Evolutionary conservation across 2,329 filamentous ascomycete species (phyloP).

Genomic region (Cladorrhinum sp.): DNA sequence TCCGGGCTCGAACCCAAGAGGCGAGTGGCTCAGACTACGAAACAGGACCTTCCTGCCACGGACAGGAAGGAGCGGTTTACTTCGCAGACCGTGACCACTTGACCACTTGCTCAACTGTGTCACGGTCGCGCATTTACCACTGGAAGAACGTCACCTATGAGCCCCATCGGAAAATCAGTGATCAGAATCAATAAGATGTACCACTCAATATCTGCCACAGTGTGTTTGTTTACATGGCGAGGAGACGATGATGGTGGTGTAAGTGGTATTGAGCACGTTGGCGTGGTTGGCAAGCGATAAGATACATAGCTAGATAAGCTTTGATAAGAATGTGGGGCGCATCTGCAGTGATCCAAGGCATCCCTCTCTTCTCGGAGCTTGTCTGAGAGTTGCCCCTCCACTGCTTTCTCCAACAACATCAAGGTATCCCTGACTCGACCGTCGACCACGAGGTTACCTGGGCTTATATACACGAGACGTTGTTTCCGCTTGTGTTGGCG

Average conservation of each 20-base stretch:
- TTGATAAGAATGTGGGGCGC: not conserved
- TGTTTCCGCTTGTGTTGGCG: not conserved
- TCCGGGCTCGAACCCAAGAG: no score
- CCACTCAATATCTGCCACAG: no score
- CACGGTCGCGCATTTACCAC: no score
- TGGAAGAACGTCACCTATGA: no score
- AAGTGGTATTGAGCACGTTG: not conserved
- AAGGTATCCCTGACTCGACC: not conserved
- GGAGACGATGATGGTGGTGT: not conserved
- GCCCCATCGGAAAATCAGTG: no score
- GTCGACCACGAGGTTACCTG: not conserved
- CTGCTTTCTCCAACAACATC: not conserved
- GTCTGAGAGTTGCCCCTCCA: constrained; percentile 12
- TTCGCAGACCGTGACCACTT: no score
- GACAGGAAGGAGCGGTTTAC: no score
- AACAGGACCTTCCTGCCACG: no score
- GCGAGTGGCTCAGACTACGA: no score
- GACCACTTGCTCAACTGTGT: no score
- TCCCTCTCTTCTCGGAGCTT: not conserved
- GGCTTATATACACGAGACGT: not conserved
- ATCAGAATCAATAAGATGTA: no score
- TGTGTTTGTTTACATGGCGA: not conserved
- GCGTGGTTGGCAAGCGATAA: not conserved
- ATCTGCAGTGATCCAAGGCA: not conserved
- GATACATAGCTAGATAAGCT: not conserved